Base-by-base conservation (phyloP, 768 basidiomycete species). In the Hygrophorus pudorinus region DNA sequence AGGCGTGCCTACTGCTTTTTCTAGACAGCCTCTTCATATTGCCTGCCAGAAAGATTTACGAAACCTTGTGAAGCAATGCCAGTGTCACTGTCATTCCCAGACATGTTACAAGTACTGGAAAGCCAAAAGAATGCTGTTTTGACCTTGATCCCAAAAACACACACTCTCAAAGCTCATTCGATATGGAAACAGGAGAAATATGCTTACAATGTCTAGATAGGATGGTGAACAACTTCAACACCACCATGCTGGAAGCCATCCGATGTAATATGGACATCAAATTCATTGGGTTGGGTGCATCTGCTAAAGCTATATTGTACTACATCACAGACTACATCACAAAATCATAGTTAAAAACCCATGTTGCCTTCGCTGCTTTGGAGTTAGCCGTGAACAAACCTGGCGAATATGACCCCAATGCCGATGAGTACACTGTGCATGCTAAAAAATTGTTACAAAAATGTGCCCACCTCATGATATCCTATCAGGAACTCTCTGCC, bases 281-380 rank as follows among this genome's bases (percentile, higher is more conserved):
- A 65, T 36, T 73, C 73, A 62, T 75, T 11, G 62, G 61, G 0
- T 71, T 68, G 0, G 72, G 72, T 0, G 31, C 52, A 4, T 46
- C 59, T 0, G 67, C 67, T 1, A 72, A 72, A 43, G 70, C 71
- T 0, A 47, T 70, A 0, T 30, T 68, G 3, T 69, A 67, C 44
- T 75, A 73, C 40, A 67, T 73, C 14, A 73, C 71, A 0, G 61
- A 74, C 43, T 73, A 75, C 40, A 71, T 74, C 13, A 65, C 70
- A 0, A 75, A 75, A 43, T 44, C 62, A 0, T 59, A 65, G 33
- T 45, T 73, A 8, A 68, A 68, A 31, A 48, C 62, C 0, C 66
- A 73, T 51, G 62, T 69, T 1, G 64, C 66, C 0, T 69, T 56
- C 52, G 61, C 66, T 1, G 63, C 66, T 1, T 42, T 72, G 3